Conservation (phyloP, 2,329 filamentous ascomycete species). For the Arthrobotrys megalospora region DNA sequence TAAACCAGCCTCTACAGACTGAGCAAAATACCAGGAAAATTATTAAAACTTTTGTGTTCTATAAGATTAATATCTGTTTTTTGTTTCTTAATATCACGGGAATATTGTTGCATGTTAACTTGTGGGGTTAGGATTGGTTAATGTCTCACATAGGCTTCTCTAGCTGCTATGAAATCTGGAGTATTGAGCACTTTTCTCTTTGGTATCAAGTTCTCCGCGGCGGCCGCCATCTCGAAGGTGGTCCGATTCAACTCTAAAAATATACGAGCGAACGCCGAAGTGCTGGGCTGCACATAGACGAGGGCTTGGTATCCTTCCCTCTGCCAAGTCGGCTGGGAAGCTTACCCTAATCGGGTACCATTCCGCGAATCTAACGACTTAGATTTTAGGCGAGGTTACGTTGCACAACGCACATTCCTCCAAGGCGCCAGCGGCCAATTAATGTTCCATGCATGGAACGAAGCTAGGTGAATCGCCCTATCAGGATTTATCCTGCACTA, state of each 20-base stretch:
- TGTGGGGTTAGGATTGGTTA: too few relatives aligned
- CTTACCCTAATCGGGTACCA: background rate
- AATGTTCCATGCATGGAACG: background rate
- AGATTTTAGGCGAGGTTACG: constrained; percentile 24
- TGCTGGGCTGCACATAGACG: background rate
- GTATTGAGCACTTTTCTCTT: too few relatives aligned
- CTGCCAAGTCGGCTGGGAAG: constrained; percentile 10
- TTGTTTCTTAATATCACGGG: too few relatives aligned
- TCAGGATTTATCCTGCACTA: background rate
- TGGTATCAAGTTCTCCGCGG: too few relatives aligned
- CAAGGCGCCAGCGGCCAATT: background rate
- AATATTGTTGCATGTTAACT: too few relatives aligned
- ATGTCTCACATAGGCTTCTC: too few relatives aligned
- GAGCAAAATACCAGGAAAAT: too few relatives aligned
- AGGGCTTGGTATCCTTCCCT: background rate
- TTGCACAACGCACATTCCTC: constrained; percentile 4
- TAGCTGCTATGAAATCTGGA: too few relatives aligned
- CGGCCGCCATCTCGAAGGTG: too few relatives aligned
- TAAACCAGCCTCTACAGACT: too few relatives aligned
- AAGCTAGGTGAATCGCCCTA: background rate
- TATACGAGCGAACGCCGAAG: background rate
- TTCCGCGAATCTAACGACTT: background rate
- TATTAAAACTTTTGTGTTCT: too few relatives aligned
- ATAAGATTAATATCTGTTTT: too few relatives aligned
- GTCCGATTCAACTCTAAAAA: constrained; percentile 21